Evolutionary conservation across 2,329 filamentous ascomycete genomes (phyloP).

Genomic region (Fusarium anguioides): DNA sequence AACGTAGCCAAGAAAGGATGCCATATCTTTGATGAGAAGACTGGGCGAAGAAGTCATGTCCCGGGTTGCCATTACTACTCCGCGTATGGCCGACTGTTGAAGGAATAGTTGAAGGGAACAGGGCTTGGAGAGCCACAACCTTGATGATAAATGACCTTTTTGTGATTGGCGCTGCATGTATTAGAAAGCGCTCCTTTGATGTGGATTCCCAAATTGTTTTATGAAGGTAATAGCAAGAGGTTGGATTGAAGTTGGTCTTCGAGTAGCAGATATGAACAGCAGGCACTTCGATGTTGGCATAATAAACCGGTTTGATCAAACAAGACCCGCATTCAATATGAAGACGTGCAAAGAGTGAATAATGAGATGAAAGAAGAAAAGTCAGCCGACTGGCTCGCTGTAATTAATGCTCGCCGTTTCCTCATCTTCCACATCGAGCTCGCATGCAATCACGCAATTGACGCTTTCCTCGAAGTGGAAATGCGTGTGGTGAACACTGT

Average conservation of each 20-base stretch:
- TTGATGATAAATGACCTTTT: constrained; percentile 39
- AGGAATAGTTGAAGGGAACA: constrained; percentile 45
- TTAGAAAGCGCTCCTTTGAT: constrained; percentile 11
- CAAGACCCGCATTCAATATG: constrained; percentile 30
- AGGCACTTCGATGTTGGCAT: constrained; percentile 32
- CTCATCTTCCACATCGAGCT: constrained; percentile 14
- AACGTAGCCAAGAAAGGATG: constrained; percentile 88
- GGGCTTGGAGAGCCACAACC: constrained; percentile 7
- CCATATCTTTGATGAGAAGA: constrained; percentile 81
- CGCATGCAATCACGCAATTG: constrained; percentile 39
- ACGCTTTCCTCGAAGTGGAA: constrained; percentile 27
- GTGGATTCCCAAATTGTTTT: constrained; percentile 8
- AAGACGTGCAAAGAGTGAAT: constrained; percentile 26
- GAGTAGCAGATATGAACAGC: too few species aligned
- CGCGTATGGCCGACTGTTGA: constrained; percentile 63
- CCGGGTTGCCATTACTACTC: constrained; percentile 79
- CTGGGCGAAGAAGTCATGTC: constrained; percentile 78
- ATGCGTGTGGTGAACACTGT: constrained; percentile 12
- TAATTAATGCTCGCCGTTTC: constrained; percentile 4
- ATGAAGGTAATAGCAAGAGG: constrained; percentile 1
- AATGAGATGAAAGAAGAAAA: constrained; percentile 33
- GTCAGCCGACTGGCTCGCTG: neutral
- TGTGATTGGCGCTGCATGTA: constrained; percentile 30
- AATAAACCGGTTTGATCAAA: constrained; percentile 25
- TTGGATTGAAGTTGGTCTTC: neutral